Evolutionary conservation across 2,329 filamentous ascomycete species (phyloP), one percentile per base, ranked within the genome.

Genomic region (Aureobasidium sp.): DNA sequence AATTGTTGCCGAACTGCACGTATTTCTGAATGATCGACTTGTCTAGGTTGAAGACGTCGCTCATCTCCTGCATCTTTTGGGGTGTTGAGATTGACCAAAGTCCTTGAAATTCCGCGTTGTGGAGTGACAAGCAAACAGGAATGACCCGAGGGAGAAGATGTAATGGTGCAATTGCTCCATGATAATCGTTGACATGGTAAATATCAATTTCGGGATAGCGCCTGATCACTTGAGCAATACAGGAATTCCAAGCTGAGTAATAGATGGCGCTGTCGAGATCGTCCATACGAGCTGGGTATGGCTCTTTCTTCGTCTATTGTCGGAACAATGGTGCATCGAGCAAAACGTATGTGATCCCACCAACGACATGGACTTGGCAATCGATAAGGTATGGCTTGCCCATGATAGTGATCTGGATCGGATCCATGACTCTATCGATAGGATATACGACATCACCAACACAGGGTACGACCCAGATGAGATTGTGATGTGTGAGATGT

Each of bases 231-330:
- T 84, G 78, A 7, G 84, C 83, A 65, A 88, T 86, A 68, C 85
- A 87, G 69, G 83, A 81, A 64, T 88, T 88, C 85, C 85, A 88
- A 3, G 83, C 84, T 1, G 83, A 85, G 68, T 87, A 87, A 71
- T 86, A 85, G 49, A 88, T 82, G 15, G 85, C 85, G 63, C 80
- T 84, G 63, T 85, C 83, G 57, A 87, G 75, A 67, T 88, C 84
- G 68, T 88, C 84, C 85, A 88, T 88, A 37, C 84, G 79, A 38
- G 83, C 75, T 15, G 85, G 84, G 66, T 87, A 87, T 0, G 84
- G 84, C 64, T 87, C 81, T 19, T 79, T 74, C 66, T 81, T 81
- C 2, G 81, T 81, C 68, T 87, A 84, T 62, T 82, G 78, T 60
- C 85, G 79, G 73, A 87, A 88, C 21, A 88, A 79, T 0, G 84